phyloP scores from a whole-genome alignment of 2,329 filamentous ascomycete genomes.

The Catunica adiposa region DNA sequence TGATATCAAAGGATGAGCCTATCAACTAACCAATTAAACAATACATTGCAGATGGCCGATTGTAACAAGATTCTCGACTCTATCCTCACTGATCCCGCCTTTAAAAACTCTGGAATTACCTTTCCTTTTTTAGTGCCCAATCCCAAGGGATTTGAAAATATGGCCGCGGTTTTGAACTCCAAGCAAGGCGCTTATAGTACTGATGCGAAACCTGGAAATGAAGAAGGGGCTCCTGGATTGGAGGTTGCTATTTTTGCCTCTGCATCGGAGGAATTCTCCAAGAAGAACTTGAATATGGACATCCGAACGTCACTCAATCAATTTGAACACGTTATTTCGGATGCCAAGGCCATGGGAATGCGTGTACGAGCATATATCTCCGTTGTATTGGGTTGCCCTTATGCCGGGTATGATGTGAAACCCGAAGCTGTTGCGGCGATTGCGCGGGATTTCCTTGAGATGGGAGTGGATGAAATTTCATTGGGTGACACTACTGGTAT shows the following conservation, averaged over 20 bases:
- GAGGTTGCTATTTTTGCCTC: slow-evolving; percentile 70
- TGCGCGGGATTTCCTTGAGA: slow-evolving; percentile 55
- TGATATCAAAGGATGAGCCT: background rate
- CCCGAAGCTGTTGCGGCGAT: slow-evolving; percentile 48
- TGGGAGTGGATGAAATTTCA: slow-evolving; percentile 81
- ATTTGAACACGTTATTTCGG: slow-evolving; percentile 53
- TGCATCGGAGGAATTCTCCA: slow-evolving; percentile 65
- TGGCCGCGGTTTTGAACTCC: slow-evolving; percentile 34
- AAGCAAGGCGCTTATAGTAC: slow-evolving; percentile 34
- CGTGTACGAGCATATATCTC: slow-evolving; percentile 67
- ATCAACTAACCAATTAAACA: background rate
- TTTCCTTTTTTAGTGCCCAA: slow-evolving; percentile 77
- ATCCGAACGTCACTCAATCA: slow-evolving; percentile 56
- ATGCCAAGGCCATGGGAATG: slow-evolving; percentile 47
- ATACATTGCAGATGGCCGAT: slow-evolving; percentile 49
- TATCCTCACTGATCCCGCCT: slow-evolving; percentile 40
- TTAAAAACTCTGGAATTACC: slow-evolving; percentile 40
- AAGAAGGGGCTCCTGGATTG: slow-evolving; percentile 31
- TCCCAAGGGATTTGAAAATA: slow-evolving; percentile 51
- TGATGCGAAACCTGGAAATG: slow-evolving; percentile 29
- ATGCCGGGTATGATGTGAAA: slow-evolving; percentile 48
- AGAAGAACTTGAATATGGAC: slow-evolving; percentile 67
- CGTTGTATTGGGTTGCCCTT: slow-evolving; percentile 67
- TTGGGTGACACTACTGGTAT: slow-evolving; percentile 84
- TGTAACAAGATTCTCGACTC: slow-evolving; percentile 59